phyloP scores from a whole-genome alignment of 2,329 filamentous ascomycete species.

The Pseudogymnoascus sp. region DNA sequence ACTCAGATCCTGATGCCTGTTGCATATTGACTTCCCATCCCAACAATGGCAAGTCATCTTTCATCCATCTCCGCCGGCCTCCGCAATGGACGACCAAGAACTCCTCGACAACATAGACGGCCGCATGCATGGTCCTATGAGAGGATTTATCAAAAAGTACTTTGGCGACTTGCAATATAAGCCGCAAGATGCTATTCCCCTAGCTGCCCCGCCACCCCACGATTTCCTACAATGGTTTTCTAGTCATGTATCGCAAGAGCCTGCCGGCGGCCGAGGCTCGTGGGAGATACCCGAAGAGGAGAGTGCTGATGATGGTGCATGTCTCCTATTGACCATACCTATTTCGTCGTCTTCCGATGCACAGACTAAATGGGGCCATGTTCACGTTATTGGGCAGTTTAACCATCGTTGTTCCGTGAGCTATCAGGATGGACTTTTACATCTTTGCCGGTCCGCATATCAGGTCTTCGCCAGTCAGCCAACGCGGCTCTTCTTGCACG shows the following conservation, averaged over 20 bases:
- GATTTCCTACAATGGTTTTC: not conserved
- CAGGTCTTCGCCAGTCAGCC: not conserved
- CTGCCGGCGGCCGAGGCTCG: not conserved
- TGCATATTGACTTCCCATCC: not conserved
- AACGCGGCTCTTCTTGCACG: not conserved
- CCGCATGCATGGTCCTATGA: constrained; percentile 22
- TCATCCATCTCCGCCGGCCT: not conserved
- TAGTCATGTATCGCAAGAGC: not conserved
- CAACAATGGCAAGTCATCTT: not conserved
- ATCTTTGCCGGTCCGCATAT: not conserved
- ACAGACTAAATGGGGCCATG: not conserved
- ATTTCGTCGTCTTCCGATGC: not conserved
- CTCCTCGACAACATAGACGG: constrained; percentile 21
- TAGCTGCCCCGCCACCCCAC: not conserved
- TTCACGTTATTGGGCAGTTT: not conserved
- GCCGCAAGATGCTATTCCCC: not conserved
- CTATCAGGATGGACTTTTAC: not conserved
- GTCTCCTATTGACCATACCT: not conserved
- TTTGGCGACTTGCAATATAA: constrained; percentile 12
- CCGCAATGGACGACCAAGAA: constrained; percentile 10
- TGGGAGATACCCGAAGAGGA: not conserved
- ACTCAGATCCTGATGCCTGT: not conserved
- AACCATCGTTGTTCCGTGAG: not conserved
- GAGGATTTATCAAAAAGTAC: constrained; percentile 20
- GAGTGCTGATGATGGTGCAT: not conserved